Evolutionary conservation across 495 filamentous ascomycete species (phyloP).

Genomic region (Cercophora samala): DNA sequence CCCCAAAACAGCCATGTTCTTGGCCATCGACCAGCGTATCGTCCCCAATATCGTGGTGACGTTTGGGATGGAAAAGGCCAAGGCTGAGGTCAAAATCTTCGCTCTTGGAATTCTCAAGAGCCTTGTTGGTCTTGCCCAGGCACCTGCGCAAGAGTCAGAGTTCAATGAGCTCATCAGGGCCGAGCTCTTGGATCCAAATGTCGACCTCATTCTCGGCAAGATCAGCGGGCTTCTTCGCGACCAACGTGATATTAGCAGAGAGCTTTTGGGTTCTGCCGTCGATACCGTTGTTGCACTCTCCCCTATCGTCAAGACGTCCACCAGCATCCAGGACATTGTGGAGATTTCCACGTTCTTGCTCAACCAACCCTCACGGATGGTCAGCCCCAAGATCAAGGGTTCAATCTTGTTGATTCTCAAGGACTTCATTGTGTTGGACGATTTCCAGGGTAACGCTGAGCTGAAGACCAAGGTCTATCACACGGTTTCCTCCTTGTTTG

Average conservation of each 20-base stretch:
- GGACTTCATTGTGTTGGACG: conserved; percentile 63
- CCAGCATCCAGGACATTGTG: conserved; percentile 67
- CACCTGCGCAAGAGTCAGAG: conserved; percentile 48
- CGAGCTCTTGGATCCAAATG: conserved; percentile 64
- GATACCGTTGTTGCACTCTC: conserved; percentile 70
- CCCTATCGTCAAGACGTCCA: conserved; percentile 65
- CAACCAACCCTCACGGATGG: conserved; percentile 72
- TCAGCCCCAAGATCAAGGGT: conserved; percentile 79
- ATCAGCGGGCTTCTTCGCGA: conserved; percentile 61
- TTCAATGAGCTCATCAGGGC: conserved; percentile 59
- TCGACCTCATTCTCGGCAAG: conserved; percentile 63
- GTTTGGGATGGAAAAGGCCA: conserved; percentile 67
- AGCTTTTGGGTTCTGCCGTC: conserved; percentile 71
- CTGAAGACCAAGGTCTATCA: conserved; percentile 57
- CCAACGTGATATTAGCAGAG: conserved; percentile 60
- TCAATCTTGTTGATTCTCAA: conserved; percentile 71
- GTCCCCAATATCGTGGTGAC: conserved; percentile 68
- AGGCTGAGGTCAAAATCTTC: conserved; percentile 84
- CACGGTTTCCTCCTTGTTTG: conserved; percentile 72
- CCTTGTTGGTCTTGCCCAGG: conserved; percentile 56
- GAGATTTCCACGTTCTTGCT: conserved; percentile 76
- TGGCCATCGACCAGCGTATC: conserved; percentile 61
- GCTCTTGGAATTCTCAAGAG: conserved; percentile 69
- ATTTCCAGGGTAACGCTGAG: conserved; percentile 60
- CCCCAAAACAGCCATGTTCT: conserved; percentile 61